phyloP scores from a whole-genome alignment of 73 alveolate genomes.

The Paraurostyla sp. region DNA sequence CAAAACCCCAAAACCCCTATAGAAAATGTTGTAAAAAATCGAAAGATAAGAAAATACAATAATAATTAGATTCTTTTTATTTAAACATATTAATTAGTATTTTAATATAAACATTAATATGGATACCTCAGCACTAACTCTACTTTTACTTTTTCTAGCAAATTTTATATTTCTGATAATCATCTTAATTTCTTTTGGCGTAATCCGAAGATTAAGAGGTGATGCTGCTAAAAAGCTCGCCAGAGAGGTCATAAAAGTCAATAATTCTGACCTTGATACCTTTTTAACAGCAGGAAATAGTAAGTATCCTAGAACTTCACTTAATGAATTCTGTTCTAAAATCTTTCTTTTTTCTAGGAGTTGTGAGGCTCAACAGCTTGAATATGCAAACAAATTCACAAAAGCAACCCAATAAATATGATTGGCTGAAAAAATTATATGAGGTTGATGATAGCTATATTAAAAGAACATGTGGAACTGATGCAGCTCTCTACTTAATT shows the following conservation, averaged over 20 bases:
- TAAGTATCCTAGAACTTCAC: not conserved
- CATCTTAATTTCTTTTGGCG: not conserved
- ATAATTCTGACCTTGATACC: not conserved
- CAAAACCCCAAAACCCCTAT: too few species aligned
- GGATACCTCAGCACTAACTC: constrained; percentile 21
- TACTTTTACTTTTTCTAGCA: constrained; percentile 1
- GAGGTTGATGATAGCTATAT: not conserved
- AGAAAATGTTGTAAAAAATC: too few species aligned
- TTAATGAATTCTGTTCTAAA: not conserved
- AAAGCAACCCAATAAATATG: not conserved
- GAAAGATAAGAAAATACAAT: too few species aligned
- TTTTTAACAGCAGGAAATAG: not conserved
- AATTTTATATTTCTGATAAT: constrained; percentile 11
- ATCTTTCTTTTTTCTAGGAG: not conserved
- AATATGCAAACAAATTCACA: not conserved
- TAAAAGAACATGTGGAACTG: constrained; percentile 27
- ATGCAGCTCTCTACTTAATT: constrained; percentile 13
- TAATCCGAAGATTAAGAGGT: constrained; percentile 24
- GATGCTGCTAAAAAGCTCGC: constrained; percentile 3
- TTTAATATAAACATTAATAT: not conserved
- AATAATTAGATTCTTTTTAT: too few species aligned
- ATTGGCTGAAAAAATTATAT: not conserved
- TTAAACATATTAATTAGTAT: too few species aligned
- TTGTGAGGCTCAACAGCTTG: not conserved
- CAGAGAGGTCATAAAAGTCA: not conserved